Percentiles rank a stretch among this genome's conserved stretches.
Evolutionary conservation across 306 rosid genomes (phyloP).

Genomic region (Rosa rugosa): DNA sequence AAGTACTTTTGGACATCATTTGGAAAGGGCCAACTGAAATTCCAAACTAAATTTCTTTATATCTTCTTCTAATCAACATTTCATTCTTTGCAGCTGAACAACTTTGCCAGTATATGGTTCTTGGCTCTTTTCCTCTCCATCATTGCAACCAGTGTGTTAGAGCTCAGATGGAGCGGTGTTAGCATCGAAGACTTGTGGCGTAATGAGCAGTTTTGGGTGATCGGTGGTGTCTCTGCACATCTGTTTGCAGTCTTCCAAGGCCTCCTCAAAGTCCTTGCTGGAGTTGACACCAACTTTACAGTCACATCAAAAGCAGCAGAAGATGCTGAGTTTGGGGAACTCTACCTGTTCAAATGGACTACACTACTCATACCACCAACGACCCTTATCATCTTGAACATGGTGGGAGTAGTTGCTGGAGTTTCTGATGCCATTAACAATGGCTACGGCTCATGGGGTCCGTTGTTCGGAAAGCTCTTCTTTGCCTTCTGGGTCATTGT

Average conservation of each 20-base stretch:
- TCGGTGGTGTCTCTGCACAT: constrained; percentile 95
- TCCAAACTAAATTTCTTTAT: not conserved
- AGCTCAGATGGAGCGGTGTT: constrained; percentile 90
- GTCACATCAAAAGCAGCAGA: constrained; percentile 70
- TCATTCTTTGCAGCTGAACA: constrained; percentile 61
- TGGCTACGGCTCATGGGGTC: constrained; percentile 93
- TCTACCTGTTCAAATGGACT: constrained; percentile 90
- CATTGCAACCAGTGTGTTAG: constrained; percentile 70
- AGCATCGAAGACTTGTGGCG: constrained; percentile 93
- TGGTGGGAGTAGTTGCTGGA: constrained; percentile 97
- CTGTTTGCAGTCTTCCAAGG: constrained; percentile 91
- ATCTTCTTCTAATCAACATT: constrained; percentile 7
- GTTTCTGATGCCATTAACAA: constrained; percentile 85
- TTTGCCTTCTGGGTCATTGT: constrained; percentile 91
- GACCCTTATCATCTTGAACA: constrained; percentile 72
- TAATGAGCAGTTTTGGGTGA: constrained; percentile 94
- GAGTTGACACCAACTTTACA: constrained; percentile 55
- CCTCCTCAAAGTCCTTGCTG: constrained; percentile 78
- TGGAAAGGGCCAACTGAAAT: not conserved
- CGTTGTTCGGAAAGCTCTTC: constrained; percentile 81
- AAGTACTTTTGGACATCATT: constrained; percentile 32
- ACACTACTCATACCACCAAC: constrained; percentile 91
- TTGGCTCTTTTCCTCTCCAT: constrained; percentile 79
- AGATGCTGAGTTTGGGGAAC: constrained; percentile 51
- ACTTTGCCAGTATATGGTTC: constrained; percentile 77